Evolutionary conservation across 202 grass and related monocot species (phyloP), one percentile per base, ranked within the genome.

Genomic region (Elaeis oleifera): DNA sequence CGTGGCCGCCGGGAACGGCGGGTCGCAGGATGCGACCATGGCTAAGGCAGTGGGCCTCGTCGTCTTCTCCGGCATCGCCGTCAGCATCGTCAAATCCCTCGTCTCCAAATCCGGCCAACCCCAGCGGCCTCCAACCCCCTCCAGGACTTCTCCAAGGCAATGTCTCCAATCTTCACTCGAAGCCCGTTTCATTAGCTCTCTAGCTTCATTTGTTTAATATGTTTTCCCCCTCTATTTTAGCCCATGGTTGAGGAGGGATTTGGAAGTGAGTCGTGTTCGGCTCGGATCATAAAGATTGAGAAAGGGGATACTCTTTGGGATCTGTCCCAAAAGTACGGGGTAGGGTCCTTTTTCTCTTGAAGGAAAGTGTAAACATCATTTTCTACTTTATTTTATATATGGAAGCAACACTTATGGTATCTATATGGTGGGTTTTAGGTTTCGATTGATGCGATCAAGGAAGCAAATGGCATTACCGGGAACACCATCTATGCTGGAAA

Each of bases 401-500:
- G 5, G 2, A 16, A 16, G 5, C 20, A 6, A 16, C 26, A 1
- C 16, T 23, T 19, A 36, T 64, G 39, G 49, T 50, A 17, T 18
- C 18, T 1, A 36, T 48, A 4, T 51, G 18, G 13, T 21, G 20
- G 13, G 6, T 36, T 64, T 51, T 64, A 64, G 61, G 61, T 51
- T 9, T 51, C 61, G 2, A 20, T 64, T 20, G 61, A 64, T 50
- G 61, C 21, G 28, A 64, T 64, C 61, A 64, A 50, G 21, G 39
- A 51, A 64, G 39, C 61, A 23, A 64, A 64, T 25, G 61, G 19
- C 11, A 51, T 64, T 3, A 50, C 4, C 14, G 44, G 31, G 24
- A 36, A 64, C 44, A 64, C 19, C 16, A 64, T 64, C 31, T 64
- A 64, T 17, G 44, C 61, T 8, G 61, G 61, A 22, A 64, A 50